Evolutionary conservation across 495 filamentous ascomycete genomes (phyloP).

Genomic region (Elaphomyces granulatus): DNA sequence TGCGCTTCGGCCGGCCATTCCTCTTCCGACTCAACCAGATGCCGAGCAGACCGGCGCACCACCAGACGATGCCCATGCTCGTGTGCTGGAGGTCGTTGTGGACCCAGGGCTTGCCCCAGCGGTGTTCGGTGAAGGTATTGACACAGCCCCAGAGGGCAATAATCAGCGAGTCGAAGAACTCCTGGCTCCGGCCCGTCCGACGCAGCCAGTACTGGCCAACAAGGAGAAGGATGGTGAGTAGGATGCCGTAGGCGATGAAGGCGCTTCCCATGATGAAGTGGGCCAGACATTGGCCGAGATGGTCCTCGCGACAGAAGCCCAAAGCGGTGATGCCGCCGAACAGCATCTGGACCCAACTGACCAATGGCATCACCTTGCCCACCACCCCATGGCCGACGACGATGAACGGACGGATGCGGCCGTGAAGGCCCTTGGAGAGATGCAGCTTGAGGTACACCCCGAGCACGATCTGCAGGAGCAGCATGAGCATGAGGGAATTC

Average conservation of each 20-base stretch:
- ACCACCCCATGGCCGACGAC: constrained; percentile 64
- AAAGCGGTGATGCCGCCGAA: constrained; percentile 89
- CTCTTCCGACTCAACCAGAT: constrained; percentile 79
- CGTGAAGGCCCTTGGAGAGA: constrained; percentile 68
- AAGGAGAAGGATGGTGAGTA: constrained; percentile 73
- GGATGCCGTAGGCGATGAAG: constrained; percentile 86
- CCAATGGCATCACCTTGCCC: constrained; percentile 75
- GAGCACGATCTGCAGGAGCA: constrained; percentile 60
- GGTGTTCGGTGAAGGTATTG: constrained; percentile 96
- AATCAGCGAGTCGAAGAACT: constrained; percentile 88
- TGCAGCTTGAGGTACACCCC: constrained; percentile 86
- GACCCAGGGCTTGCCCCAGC: constrained; percentile 85
- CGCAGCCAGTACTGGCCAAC: constrained; percentile 81
- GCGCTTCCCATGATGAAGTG: constrained; percentile 98
- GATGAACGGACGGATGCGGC: constrained; percentile 54
- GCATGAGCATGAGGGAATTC: constrained; percentile 59
- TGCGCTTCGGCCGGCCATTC: constrained; percentile 75
- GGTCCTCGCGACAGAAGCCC: constrained; percentile 89
- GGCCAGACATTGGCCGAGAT: constrained; percentile 82
- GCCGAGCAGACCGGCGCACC: constrained; percentile 80
- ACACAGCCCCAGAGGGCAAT: constrained; percentile 92
- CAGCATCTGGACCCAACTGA: constrained; percentile 89
- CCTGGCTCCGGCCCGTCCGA: constrained; percentile 75
- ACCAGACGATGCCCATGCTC: constrained; percentile 95
- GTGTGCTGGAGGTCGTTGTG: constrained; percentile 94